A percentile compares a stretch with the other conserved stretches of the same genome.
Evolutionary conservation across 2,329 filamentous ascomycete species (phyloP).

Genomic region (Thyridium curvatum): DNA sequence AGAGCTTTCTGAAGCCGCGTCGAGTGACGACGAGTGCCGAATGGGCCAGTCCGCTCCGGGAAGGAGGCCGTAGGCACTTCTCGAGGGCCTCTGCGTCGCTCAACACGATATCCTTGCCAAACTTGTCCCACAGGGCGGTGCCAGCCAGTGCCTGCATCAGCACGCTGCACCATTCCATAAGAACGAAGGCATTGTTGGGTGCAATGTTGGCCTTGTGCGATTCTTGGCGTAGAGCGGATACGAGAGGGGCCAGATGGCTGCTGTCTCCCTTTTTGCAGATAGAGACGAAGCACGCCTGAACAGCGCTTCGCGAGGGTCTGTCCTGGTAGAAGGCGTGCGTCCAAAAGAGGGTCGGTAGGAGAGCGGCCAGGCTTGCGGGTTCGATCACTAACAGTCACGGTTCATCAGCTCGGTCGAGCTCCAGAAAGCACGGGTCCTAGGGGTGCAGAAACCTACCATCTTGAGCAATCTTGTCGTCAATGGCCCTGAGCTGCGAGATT

Average conservation of each 20-base stretch:
- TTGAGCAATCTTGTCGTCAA: conserved; percentile 51
- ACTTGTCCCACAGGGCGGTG: conserved; percentile 56
- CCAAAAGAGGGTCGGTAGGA: conserved; percentile 73
- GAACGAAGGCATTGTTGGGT: conserved; percentile 73
- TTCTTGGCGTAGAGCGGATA: conserved; percentile 64
- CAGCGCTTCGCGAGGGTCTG: conserved; percentile 73
- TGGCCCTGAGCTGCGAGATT: conserved; percentile 43
- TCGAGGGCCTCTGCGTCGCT: conserved; percentile 71
- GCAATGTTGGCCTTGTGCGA: conserved; percentile 72
- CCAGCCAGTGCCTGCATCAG: conserved; percentile 66
- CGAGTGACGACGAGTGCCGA: conserved; percentile 74
- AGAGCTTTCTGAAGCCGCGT: conserved; percentile 69
- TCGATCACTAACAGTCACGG: conserved; percentile 32
- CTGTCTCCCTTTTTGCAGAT: conserved; percentile 51
- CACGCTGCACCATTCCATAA: conserved; percentile 84
- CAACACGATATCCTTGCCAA: conserved; percentile 58
- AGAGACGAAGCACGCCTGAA: conserved; percentile 70
- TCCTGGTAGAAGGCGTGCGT: conserved; percentile 87
- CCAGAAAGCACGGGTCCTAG: neutral
- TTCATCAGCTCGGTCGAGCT: neutral
- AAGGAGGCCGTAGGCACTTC: conserved; percentile 62
- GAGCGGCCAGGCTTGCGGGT: conserved; percentile 38
- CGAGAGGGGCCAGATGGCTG: conserved; percentile 56
- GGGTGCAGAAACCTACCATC: conserved; percentile 37
- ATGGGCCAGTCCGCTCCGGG: conserved; percentile 59